Evolutionary conservation across 176 grass and related monocot species (phyloP).

Genomic region (Raddia guianensis): DNA sequence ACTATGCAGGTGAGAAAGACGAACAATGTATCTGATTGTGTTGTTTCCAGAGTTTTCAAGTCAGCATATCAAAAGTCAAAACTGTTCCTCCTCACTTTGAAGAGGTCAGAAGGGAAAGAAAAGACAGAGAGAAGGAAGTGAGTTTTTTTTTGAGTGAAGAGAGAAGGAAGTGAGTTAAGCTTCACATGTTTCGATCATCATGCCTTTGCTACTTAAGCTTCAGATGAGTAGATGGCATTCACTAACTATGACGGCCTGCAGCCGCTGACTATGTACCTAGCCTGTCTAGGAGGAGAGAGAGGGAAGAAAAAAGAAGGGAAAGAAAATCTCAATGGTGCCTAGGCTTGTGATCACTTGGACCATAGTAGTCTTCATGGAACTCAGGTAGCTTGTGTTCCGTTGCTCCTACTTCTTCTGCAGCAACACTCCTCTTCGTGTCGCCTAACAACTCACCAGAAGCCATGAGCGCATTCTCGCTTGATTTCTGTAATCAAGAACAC

Average conservation of each 20-base stretch:
- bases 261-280: constrained; percentile 18
- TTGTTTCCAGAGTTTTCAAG: too few relatives aligned
- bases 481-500: constrained; percentile 39
- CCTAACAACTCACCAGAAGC: neutral
- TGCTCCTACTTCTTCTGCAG: constrained; percentile 18
- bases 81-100: neutral
- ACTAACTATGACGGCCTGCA: constrained; percentile 32
- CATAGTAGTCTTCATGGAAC: constrained; percentile 80
- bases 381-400: constrained; percentile 50
- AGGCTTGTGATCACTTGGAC: constrained; percentile 63
- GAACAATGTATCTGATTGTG: too few relatives aligned
- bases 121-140: neutral
- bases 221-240: neutral
- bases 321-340: constrained; percentile 59
- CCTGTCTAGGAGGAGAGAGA: constrained; percentile 23
- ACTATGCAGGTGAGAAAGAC: too few relatives aligned
- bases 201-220: too few relatives aligned
- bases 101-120: neutral
- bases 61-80: constrained; percentile 31
- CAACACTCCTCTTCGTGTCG: constrained; percentile 35
- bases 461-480: neutral
- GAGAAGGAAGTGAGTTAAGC: constrained; percentile 17
- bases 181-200: neutral
- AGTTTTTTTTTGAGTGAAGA: too few relatives aligned
- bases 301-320: constrained; percentile 2